phyloP scores from a whole-genome alignment of 129 eudicot genomes.

The Helichrysum umbraculigerum region DNA sequence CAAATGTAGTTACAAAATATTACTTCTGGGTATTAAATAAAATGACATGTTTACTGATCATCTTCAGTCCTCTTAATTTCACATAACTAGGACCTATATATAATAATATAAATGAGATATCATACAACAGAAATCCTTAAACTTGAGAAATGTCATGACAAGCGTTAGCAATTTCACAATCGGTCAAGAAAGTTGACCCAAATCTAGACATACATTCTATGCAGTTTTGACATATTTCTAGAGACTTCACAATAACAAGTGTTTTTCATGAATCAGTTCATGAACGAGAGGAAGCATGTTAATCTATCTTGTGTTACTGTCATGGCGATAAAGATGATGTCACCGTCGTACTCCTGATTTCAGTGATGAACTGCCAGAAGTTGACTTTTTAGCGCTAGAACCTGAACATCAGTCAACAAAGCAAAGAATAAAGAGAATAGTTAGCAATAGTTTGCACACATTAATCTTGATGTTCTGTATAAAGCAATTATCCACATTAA shows the following conservation, averaged over 20 bases:
- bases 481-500: conserved; percentile 3
- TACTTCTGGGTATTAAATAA: neutral
- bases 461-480: neutral
- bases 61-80: neutral
- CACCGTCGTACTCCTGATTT: conserved; percentile 30
- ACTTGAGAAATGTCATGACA: neutral
- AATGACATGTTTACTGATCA: neutral
- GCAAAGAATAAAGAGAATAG: neutral
- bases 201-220: conserved; percentile 26
- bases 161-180: conserved; percentile 12
- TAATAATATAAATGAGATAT: neutral
- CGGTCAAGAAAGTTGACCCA: conserved; percentile 32
- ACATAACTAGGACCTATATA: neutral
- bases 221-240: conserved; percentile 15
- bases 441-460: conserved; percentile 21
- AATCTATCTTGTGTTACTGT: conserved; percentile 30
- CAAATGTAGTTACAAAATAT: neutral
- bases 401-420: conserved; percentile 26
- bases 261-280: conserved; percentile 21
- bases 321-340: neutral
- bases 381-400: conserved; percentile 34
- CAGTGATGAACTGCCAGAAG: conserved; percentile 28
- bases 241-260: conserved; percentile 18
- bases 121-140: conserved; percentile 8
- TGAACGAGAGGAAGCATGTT: neutral